A percentile compares a stretch with the other conserved stretches of the same genome.
Evolutionary conservation across 2,329 filamentous ascomycete genomes (phyloP).

Genomic region (Aspergillus amoenus): DNA sequence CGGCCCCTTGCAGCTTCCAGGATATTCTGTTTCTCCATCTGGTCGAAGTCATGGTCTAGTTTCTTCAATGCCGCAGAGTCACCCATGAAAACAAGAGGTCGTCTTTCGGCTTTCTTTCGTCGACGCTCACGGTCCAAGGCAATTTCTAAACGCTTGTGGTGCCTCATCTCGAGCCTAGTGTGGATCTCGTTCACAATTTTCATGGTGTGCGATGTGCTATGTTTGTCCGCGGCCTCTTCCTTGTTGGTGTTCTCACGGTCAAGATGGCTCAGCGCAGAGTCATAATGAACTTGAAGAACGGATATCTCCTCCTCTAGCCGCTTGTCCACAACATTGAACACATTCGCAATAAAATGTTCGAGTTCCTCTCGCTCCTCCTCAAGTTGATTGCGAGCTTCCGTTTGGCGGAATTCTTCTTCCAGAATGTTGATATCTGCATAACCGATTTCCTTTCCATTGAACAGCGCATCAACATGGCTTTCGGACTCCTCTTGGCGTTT

Average conservation of each 20-base stretch:
- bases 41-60: constrained; percentile 50
- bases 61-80: constrained; percentile 52
- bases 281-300: constrained; percentile 48
- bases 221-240: constrained; percentile 30
- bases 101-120: constrained; percentile 55
- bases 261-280: constrained; percentile 43
- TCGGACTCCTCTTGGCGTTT: constrained; percentile 54
- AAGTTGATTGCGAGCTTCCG: constrained; percentile 52
- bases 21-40: constrained; percentile 52
- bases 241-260: constrained; percentile 40
- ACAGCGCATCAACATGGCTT: constrained; percentile 53
- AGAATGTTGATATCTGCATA: constrained; percentile 57
- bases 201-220: constrained; percentile 45
- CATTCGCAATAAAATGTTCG: constrained; percentile 49
- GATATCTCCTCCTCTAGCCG: constrained; percentile 52
- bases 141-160: constrained; percentile 50
- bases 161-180: constrained; percentile 48
- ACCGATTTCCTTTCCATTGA: constrained; percentile 57
- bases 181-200: constrained; percentile 47
- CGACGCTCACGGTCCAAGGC: constrained; percentile 55
- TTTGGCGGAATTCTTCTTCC: constrained; percentile 56
- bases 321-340: constrained; percentile 53
- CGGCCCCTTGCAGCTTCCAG: constrained; percentile 51
- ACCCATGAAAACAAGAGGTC: constrained; percentile 52
- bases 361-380: constrained; percentile 55